These are phyloP conservation scores for Cryptosporidium ryanae DNA, from an alignment of 169 alveolate genomes.

Conservation along the genomic window DNA sequence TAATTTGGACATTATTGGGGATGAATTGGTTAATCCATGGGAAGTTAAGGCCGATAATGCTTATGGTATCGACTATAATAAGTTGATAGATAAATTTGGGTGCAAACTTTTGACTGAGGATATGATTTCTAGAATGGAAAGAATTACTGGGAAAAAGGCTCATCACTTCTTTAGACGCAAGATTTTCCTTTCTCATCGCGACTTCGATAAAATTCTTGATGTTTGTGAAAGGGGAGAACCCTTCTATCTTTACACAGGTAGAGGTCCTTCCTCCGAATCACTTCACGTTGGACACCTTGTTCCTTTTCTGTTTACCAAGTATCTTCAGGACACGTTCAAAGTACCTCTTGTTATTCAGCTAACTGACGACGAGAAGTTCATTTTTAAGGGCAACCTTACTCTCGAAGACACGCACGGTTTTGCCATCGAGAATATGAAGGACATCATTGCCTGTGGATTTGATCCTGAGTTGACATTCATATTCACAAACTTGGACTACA, in stretches of 20 bases:
- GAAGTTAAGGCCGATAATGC: conserved; percentile 72
- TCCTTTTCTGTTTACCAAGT: conserved; percentile 97
- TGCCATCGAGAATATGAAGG: conserved; percentile 97
- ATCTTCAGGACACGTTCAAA: conserved; percentile 96
- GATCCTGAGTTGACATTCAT: conserved; percentile 97
- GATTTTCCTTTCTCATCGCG: conserved; percentile 98
- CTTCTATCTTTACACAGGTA: conserved; percentile 97
- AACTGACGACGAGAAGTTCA: conserved; percentile 99
- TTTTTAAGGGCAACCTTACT: conserved; percentile 92
- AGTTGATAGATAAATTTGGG: conserved; percentile 94
- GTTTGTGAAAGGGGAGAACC: conserved; percentile 92
- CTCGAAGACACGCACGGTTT: conserved; percentile 87
- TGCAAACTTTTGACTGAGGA: conserved; percentile 88
- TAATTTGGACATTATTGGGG: conserved; percentile 54
- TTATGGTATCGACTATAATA: conserved; percentile 92
- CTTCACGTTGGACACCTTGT: conserved; percentile 98
- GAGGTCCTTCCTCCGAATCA: conserved; percentile 99
- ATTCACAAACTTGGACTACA: conserved; percentile 85
- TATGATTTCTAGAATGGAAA: conserved; percentile 85
- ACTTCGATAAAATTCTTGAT: conserved; percentile 92
- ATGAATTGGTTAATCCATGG: conserved; percentile 77
- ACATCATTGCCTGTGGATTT: conserved; percentile 99
- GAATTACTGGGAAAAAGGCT: conserved; percentile 79
- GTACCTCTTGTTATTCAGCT: conserved; percentile 98
- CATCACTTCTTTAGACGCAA: conserved; percentile 91